phyloP scores from a whole-genome alignment of 2,329 filamentous ascomycete genomes.

The Colletotrichum echinochloae region DNA sequence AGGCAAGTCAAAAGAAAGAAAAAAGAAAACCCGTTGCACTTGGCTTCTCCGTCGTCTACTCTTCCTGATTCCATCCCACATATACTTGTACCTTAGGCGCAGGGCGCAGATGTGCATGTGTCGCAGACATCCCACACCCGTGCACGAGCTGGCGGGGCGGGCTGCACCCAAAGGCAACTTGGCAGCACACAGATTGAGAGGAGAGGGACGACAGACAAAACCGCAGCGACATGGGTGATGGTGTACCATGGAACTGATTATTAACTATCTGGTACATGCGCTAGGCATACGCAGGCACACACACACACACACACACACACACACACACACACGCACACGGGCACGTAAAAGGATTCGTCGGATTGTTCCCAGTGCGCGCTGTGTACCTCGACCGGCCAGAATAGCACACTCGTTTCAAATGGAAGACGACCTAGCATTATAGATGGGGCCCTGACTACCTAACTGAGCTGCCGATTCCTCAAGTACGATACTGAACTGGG shows the following conservation, averaged over 20 bases:
- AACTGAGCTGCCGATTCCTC: background rate
- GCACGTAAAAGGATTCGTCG: conserved; percentile 18
- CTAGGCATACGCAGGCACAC: conserved; percentile 17
- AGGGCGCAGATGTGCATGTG: background rate
- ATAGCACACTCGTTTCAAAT: conserved; percentile 35
- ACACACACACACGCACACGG: conserved; percentile 15
- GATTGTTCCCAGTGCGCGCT: conserved; percentile 21
- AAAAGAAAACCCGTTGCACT: background rate
- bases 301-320: conserved; percentile 14
- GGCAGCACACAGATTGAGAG: conserved; percentile 1
- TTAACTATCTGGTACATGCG: background rate
- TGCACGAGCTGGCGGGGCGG: conserved; percentile 32
- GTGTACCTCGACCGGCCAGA: conserved; percentile 31
- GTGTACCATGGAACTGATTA: background rate
- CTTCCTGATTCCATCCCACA: conserved; percentile 20
- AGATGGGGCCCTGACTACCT: conserved; percentile 1
- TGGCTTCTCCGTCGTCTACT: conserved; percentile 7
- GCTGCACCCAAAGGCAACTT: conserved; percentile 25
- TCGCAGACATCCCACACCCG: conserved; percentile 34
- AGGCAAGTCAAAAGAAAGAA: background rate
- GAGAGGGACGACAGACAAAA: conserved; percentile 9
- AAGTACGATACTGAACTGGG: background rate
- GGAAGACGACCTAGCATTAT: conserved; percentile 17
- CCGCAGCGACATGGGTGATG: background rate
- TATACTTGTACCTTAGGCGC: background rate